Evolutionary conservation across 2,329 filamentous ascomycete genomes (phyloP).

Genomic region (Monosporascus sp.): DNA sequence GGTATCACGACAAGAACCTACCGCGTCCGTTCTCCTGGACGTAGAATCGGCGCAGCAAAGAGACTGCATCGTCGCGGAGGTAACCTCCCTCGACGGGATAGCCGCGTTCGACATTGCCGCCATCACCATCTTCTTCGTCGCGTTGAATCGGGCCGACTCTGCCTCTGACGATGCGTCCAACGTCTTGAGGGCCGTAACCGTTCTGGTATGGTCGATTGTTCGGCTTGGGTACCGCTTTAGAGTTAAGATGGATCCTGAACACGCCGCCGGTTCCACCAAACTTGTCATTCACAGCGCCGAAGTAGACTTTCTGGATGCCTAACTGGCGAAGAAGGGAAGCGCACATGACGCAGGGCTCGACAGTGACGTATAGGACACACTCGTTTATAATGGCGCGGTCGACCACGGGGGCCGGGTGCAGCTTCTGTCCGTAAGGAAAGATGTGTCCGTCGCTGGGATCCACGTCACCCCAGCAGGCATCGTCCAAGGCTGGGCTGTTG

Average conservation of each 20-base stretch:
- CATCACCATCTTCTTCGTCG: conserved; percentile 41
- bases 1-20: conserved; percentile 31
- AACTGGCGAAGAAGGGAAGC: conserved; percentile 87
- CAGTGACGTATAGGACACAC: conserved; percentile 84
- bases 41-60: conserved; percentile 88
- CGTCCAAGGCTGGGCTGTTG: conserved; percentile 24
- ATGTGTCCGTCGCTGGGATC: conserved; percentile 51
- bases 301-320: conserved; percentile 83
- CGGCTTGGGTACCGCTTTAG: conserved; percentile 32
- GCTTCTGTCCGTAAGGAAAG: conserved; percentile 58
- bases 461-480: conserved; percentile 45
- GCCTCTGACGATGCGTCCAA: conserved; percentile 29
- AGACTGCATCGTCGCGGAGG: conserved; percentile 88
- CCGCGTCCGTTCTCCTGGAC: conserved; percentile 96
- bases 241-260: conserved; percentile 72
- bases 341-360: conserved; percentile 99
- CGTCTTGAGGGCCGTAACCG: conserved; percentile 25
- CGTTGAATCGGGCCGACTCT: conserved; percentile 33
- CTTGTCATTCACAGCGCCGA: conserved; percentile 91
- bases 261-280: conserved; percentile 96
- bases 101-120: conserved; percentile 67
- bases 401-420: conserved; percentile 51
- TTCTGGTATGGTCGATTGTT: conserved; percentile 24
- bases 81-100: conserved; percentile 84
- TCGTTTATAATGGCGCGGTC: conserved; percentile 64